Evolutionary conservation across 2,329 filamentous ascomycete species (phyloP).

Genomic region (Fusarium sp.): DNA sequence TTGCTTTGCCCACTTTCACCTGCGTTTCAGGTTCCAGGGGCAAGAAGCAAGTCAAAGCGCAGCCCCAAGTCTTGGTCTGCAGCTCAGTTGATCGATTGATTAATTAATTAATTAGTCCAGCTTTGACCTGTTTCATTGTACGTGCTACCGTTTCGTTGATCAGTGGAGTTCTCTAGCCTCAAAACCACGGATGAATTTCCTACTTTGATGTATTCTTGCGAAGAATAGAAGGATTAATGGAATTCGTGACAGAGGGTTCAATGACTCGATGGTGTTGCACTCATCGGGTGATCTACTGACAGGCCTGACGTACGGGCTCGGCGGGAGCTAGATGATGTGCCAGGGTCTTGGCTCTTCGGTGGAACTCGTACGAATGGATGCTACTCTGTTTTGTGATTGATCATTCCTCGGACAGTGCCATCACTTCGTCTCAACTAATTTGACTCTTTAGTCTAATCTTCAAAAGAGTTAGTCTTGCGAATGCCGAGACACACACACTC

Average conservation of each 20-base stretch:
- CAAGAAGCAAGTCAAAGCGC: constrained; percentile 22
- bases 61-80: background rate
- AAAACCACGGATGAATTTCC: constrained; percentile 12
- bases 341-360: background rate
- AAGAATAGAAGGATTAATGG: background rate
- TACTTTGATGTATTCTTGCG: constrained; percentile 17
- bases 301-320: background rate
- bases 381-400: constrained; percentile 2
- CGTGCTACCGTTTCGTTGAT: constrained; percentile 24
- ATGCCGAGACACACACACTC: background rate
- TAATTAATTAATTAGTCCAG: background rate
- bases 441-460: background rate
- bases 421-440: constrained; percentile 5
- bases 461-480: constrained; percentile 23
- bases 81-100: background rate
- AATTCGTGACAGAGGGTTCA: no score
- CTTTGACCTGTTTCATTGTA: constrained; percentile 15
- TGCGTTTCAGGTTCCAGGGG: constrained; percentile 23
- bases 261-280: constrained; percentile 2
- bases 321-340: background rate
- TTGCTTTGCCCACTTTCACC: constrained; percentile 9
- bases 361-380: background rate
- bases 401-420: constrained; percentile 1
- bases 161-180: constrained; percentile 2
- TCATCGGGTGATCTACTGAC: background rate